Conservation (phyloP, 2,329 filamentous ascomycete genomes). For the Apiospora sp. region DNA sequence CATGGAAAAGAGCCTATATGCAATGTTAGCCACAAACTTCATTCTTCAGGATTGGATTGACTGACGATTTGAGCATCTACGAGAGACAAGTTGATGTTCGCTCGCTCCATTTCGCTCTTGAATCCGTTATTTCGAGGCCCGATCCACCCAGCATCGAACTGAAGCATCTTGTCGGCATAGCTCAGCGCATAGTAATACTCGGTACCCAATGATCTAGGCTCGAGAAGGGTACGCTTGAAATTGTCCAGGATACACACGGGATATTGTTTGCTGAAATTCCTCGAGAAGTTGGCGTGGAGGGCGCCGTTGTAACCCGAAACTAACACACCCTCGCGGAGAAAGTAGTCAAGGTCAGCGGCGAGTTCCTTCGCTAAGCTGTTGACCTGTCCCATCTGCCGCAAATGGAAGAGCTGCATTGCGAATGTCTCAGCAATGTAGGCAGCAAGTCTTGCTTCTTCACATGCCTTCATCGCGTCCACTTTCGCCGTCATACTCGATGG, state of each 20-base stretch:
- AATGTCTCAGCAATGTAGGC: constrained; percentile 87
- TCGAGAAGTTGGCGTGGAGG: constrained; percentile 83
- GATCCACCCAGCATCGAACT: constrained; percentile 80
- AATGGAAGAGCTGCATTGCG: constrained; percentile 88
- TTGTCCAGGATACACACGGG: constrained; percentile 75
- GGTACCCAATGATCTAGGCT: constrained; percentile 70
- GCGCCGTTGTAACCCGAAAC: constrained; percentile 88
- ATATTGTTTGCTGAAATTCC: constrained; percentile 84
- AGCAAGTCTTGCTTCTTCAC: constrained; percentile 74
- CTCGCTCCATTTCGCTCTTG: constrained; percentile 80
- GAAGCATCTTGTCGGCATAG: constrained; percentile 78
- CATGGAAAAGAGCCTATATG: constrained; percentile 76
- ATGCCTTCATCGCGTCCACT: constrained; percentile 63
- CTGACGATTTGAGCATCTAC: constrained; percentile 87
- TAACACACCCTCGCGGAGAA: constrained; percentile 77
- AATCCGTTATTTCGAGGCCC: constrained; percentile 77
- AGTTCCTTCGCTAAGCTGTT: constrained; percentile 73
- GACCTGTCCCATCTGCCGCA: constrained; percentile 77
- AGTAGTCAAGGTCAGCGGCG: constrained; percentile 79
- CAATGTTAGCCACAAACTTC: neutral
- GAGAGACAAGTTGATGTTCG: constrained; percentile 89
- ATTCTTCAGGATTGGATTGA: constrained; percentile 45
- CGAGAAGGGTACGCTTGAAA: constrained; percentile 79
- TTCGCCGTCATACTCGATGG: constrained; percentile 61
- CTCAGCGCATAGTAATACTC: constrained; percentile 87